Evolutionary conservation across 164 flowering plant genomes (phyloP), one percentile per base, ranked within the genome.

Genomic region (Magnolia sinica): DNA sequence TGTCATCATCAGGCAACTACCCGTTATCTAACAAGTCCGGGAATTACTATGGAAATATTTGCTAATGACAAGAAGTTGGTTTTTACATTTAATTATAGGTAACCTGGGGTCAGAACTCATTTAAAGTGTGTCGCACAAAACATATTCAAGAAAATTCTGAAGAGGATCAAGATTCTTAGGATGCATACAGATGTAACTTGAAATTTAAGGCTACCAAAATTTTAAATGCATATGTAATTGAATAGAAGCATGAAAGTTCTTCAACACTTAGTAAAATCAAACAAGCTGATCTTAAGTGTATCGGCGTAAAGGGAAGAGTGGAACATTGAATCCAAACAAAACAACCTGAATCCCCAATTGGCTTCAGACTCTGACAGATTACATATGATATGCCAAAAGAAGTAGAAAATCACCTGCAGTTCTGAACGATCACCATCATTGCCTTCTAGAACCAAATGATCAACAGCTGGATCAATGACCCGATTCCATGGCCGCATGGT

Each of bases 401-500:
- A 50, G 23, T 20, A 31, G 18, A 64, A 49, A 50, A 50, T 82
- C 70, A 96, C 99, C 98, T 94, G 99, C 69, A 92, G 83, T 79
- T 96, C 99, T 52, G 96, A 89, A 61, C 89, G 88, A 50, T 91
- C 98, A 84, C 81, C 76, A 4, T 88, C 92, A 78, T 79, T 82
- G 77, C 95, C 95, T 71, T 88, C 80, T 73, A 94, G 77, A 74
- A 91, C 96, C 82, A 96, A 87, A 87, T 96, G 98, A 85, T 96
- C 97, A 67, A 90, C 89, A 71, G 99, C 76, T 59, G 89, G 81
- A 77, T 96, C 97, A 73, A 91, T 85, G 76, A 96, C 94, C 79
- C 89, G 87, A 76, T 89, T 83, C 99, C 99, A 94, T 19, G 99
- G 98, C 81, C 90, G 88, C 99, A 96, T 96, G 23, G 99, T 96